Evolutionary conservation across 2,329 filamentous ascomycete species (phyloP).

Genomic region (Beauveria australis): DNA sequence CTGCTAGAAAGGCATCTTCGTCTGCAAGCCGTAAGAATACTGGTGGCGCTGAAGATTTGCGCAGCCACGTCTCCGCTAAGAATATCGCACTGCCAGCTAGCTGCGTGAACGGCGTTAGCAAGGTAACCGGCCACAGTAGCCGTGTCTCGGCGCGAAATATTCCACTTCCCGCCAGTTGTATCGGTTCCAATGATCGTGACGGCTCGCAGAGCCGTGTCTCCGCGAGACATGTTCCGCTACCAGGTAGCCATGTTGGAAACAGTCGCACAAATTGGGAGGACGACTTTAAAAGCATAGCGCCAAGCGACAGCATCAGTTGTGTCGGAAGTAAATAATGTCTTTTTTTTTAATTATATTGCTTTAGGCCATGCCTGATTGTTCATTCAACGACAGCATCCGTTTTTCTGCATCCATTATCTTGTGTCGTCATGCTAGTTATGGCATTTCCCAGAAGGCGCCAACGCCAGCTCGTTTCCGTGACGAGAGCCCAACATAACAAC

Average conservation of each 20-base stretch:
- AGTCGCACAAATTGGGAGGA: conserved; percentile 36
- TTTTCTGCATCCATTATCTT: not conserved
- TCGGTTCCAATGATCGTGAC: not conserved
- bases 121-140: conserved; percentile 36
- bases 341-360: not conserved
- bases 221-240: conserved; percentile 7
- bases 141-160: conserved; percentile 7
- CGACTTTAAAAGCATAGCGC: conserved; percentile 46
- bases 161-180: conserved; percentile 2
- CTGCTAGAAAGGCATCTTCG: not conserved
- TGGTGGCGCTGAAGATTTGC: not conserved
- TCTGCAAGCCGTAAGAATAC: not conserved
- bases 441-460: no score
- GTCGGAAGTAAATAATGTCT: conserved; percentile 30
- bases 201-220: conserved; percentile 18
- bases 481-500: not conserved
- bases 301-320: conserved; percentile 55
- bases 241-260: conserved; percentile 27
- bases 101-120: conserved; percentile 31
- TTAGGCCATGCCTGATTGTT: not conserved
- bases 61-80: conserved; percentile 23
- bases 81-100: conserved; percentile 34
- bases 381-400: not conserved
- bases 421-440: not conserved
- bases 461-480: not conserved